phyloP scores from a whole-genome alignment of 1,284 basidiomycete species.

The Sanghuangporus weigelae region DNA sequence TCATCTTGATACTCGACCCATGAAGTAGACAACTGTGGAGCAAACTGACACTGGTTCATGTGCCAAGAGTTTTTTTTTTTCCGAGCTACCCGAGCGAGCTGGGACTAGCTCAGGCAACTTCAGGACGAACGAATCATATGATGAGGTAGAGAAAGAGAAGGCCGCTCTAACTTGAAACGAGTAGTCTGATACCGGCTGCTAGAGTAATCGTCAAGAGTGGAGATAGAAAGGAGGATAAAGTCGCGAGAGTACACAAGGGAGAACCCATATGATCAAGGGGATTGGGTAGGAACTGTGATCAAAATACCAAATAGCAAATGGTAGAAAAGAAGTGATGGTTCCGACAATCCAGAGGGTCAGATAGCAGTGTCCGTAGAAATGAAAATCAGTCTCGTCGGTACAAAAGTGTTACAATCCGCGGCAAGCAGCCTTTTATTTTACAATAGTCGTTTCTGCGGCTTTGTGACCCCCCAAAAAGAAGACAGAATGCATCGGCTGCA shows the following conservation, averaged over 20 bases:
- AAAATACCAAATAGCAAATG: neutral
- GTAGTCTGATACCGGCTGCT: neutral
- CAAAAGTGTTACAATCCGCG: neutral
- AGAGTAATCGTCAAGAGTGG: neutral
- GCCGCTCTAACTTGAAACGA: neutral
- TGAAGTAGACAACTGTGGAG: too few relatives aligned
- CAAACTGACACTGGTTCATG: too few relatives aligned
- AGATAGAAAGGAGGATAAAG: neutral
- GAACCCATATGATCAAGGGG: neutral
- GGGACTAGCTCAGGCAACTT: too few relatives aligned
- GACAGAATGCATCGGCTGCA: neutral
- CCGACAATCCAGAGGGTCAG: neutral
- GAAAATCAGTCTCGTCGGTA: neutral
- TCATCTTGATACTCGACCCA: too few relatives aligned
- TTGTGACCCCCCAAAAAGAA: neutral
- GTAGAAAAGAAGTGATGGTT: neutral
- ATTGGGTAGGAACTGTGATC: neutral
- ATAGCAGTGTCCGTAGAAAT: neutral
- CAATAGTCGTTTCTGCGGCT: neutral
- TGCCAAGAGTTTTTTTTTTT: too few relatives aligned
- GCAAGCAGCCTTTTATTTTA: neutral
- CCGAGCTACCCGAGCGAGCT: too few relatives aligned
- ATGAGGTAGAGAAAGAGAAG: too few relatives aligned
- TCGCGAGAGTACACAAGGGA: neutral
- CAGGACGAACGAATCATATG: too few relatives aligned